phyloP scores from a whole-genome alignment of 176 grass and related monocot genomes.

The Aegilops bicornis region DNA sequence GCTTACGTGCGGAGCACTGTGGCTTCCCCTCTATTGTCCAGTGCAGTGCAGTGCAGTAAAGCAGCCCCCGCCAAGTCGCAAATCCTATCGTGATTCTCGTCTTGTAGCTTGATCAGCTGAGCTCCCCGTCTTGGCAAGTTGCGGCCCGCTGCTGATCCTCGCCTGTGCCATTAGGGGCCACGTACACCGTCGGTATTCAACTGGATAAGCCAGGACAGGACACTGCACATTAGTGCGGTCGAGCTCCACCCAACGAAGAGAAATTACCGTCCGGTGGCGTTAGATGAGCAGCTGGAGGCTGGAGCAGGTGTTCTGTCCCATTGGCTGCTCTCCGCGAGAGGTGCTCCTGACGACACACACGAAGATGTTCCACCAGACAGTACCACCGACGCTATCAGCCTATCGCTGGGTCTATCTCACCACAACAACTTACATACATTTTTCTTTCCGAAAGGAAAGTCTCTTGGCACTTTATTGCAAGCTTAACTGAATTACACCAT shows the following conservation, averaged over 20 bases:
- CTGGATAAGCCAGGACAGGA: background rate
- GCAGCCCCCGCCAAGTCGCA: background rate
- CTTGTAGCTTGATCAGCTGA: background rate
- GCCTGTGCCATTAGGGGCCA: background rate
- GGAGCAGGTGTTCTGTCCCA: background rate
- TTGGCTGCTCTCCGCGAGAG: background rate
- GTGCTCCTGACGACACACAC: too few relatives aligned
- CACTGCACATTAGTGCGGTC: background rate
- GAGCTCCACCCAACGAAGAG: background rate
- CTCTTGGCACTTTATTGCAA: too few relatives aligned
- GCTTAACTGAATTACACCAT: too few relatives aligned
- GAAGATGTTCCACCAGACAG: too few relatives aligned
- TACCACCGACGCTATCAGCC: too few relatives aligned
- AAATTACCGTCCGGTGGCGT: background rate
- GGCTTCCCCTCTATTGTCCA: background rate
- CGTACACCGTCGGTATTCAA: background rate
- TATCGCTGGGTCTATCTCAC: too few relatives aligned
- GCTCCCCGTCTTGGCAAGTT: background rate
- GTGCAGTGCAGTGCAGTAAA: background rate
- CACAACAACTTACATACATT: too few relatives aligned
- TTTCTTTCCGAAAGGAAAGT: too few relatives aligned
- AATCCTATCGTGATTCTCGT: background rate
- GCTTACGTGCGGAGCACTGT: constrained; percentile 38
- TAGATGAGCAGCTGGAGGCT: background rate
- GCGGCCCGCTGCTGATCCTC: background rate